A percentile compares a stretch with the other conserved stretches of the same genome.
Evolutionary conservation across 768 basidiomycete genomes (phyloP).

Genomic region (Leucocoprinus leucothites): DNA sequence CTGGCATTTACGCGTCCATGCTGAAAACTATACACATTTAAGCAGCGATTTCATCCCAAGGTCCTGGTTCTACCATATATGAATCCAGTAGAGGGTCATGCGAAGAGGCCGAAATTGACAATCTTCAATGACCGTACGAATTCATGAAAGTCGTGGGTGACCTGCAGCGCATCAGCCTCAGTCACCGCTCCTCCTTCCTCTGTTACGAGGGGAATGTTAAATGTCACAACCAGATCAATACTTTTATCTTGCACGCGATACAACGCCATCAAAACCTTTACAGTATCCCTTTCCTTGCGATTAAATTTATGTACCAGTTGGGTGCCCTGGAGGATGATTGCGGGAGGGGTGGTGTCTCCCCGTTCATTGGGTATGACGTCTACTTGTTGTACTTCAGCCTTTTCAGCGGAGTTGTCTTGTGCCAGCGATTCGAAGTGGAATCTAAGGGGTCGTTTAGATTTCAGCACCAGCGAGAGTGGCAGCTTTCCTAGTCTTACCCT

Average conservation of each 20-base stretch:
- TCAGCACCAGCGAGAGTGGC: background rate
- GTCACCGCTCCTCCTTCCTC: constrained; percentile 41
- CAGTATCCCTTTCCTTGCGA: constrained; percentile 52
- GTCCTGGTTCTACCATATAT: too few species aligned
- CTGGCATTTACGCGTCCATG: too few species aligned
- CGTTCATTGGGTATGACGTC: constrained; percentile 36
- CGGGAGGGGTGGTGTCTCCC: constrained; percentile 51
- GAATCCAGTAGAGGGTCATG: constrained; percentile 22
- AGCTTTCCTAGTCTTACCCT: constrained; percentile 44
- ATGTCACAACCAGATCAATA: constrained; percentile 81
- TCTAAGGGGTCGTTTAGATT: constrained; percentile 39
- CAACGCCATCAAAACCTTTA: constrained; percentile 76
- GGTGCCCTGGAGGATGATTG: constrained; percentile 60
- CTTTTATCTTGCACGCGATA: constrained; percentile 71
- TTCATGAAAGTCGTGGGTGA: constrained; percentile 46
- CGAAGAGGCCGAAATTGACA: constrained; percentile 69
- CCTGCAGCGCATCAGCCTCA: constrained; percentile 31
- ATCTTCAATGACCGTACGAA: constrained; percentile 63
- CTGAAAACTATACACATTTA: too few species aligned
- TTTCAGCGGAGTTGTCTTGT: constrained; percentile 79
- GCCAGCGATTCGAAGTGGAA: constrained; percentile 90
- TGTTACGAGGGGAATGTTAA: constrained; percentile 68
- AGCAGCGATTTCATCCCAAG: too few species aligned
- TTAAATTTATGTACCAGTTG: constrained; percentile 83
- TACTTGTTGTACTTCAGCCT: constrained; percentile 42